These are phyloP conservation scores for Pelargonium myrrhifolium DNA, from an alignment of 441 rosid genomes.

Conservation along the genomic window DNA sequence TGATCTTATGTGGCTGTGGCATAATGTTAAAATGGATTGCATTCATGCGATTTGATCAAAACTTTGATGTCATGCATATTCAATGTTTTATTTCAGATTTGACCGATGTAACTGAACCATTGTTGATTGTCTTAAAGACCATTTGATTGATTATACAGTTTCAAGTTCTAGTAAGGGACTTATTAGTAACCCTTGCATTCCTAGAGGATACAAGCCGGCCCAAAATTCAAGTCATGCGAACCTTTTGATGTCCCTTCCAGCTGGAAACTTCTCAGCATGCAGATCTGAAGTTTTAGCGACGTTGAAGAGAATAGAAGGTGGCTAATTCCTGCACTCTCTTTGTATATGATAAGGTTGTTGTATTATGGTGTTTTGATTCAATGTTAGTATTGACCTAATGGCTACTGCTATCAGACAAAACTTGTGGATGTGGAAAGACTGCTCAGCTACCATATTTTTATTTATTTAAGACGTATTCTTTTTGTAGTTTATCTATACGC, in stretches of 20 bases:
- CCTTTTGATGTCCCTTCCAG: conserved; percentile 21
- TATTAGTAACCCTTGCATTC: conserved; percentile 32
- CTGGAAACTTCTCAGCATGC: conserved; percentile 42
- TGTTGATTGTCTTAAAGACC: conserved; percentile 1
- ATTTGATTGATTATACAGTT: conserved; percentile 23
- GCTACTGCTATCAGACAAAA: neutral
- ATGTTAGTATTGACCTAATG: neutral
- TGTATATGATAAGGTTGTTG: neutral
- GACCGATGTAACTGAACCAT: conserved; percentile 7
- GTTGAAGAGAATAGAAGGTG: conserved; percentile 34
- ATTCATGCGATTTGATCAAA: conserved; percentile 7
- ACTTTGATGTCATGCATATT: conserved; percentile 9
- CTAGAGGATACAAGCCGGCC: conserved; percentile 30
- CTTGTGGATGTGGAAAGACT: neutral
- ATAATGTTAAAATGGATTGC: neutral
- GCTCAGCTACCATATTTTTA: neutral
- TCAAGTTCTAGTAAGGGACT: conserved; percentile 13
- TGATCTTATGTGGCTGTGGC: neutral
- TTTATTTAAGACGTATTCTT: neutral
- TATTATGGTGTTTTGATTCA: neutral
- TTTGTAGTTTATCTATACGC: neutral
- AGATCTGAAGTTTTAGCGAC: conserved; percentile 29
- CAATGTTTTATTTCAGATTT: conserved; percentile 1
- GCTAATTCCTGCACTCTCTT: neutral
- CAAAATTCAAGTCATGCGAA: conserved; percentile 18